phyloP scores from a whole-genome alignment of 768 basidiomycete genomes.

The Kwoniella mangroviensis region DNA sequence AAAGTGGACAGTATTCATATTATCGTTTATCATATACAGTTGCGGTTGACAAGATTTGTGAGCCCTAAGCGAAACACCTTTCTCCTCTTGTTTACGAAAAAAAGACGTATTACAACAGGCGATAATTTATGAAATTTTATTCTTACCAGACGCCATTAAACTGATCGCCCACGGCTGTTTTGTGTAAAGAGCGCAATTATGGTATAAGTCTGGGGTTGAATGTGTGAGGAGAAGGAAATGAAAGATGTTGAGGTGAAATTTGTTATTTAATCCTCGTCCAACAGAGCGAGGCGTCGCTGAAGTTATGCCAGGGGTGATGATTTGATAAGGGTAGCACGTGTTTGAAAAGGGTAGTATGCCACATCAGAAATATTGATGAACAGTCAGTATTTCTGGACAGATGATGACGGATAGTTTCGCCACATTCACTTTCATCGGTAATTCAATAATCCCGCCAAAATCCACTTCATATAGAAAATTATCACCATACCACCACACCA shows the following conservation, averaged over 20 bases:
- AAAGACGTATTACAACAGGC: constrained; percentile 41
- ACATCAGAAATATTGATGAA: no score
- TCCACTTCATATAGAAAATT: background rate
- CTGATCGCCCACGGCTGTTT: constrained; percentile 12
- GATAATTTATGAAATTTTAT: background rate
- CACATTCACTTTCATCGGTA: constrained; percentile 18
- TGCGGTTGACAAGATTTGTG: constrained; percentile 17
- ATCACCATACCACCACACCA: background rate
- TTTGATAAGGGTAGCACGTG: background rate
- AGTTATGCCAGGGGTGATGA: background rate
- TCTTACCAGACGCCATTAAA: constrained; percentile 50
- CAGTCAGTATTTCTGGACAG: no score
- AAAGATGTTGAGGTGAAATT: background rate
- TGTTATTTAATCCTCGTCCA: background rate
- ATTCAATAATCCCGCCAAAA: constrained; percentile 18
- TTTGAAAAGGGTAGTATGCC: background rate
- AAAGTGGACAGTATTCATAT: background rate
- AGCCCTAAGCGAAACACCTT: constrained; percentile 48
- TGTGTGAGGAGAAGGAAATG: constrained; percentile 35
- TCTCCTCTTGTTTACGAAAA: constrained; percentile 1
- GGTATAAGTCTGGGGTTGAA: constrained; percentile 45
- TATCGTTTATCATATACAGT: background rate
- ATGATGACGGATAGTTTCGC: constrained; percentile 34
- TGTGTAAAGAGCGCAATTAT: constrained; percentile 27
- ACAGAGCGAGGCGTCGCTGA: no score